These are phyloP conservation scores for Diaporthe citriasiana DNA, from an alignment of 2,329 filamentous ascomycete genomes.

Conservation along the genomic window DNA sequence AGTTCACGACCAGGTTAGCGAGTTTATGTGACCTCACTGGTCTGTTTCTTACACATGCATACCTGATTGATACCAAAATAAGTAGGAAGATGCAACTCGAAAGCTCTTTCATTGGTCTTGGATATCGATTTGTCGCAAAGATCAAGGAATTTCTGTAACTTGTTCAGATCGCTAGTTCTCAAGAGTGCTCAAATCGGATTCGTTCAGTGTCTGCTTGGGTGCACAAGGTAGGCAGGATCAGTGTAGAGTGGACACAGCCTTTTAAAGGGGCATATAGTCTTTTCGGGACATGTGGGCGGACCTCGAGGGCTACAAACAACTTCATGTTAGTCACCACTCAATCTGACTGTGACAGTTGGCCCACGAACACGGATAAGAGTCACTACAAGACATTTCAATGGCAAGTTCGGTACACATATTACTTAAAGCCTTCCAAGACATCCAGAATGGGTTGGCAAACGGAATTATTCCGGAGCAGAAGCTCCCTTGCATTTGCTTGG, in stretches of 20 bases:
- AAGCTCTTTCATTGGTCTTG: background rate
- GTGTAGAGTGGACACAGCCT: fast-evolving
- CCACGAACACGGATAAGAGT: background rate
- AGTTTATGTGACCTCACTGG: fast-evolving
- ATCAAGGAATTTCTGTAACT: fast-evolving
- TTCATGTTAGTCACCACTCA: background rate
- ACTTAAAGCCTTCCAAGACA: too few relatives aligned
- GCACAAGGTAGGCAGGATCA: background rate
- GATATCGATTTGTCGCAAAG: background rate
- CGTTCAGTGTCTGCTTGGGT: background rate
- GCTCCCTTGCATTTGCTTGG: too few relatives aligned
- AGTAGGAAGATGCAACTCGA: fast-evolving
- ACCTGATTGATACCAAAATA: background rate
- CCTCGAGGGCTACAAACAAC: background rate
- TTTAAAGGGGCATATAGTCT: background rate
- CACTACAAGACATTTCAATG: background rate
- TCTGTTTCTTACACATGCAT: background rate
- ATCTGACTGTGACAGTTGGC: background rate
- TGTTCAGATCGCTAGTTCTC: background rate
- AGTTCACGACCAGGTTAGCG: background rate
- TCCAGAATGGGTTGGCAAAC: too few relatives aligned
- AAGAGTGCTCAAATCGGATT: background rate
- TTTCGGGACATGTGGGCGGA: fast-evolving
- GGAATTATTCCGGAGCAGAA: too few relatives aligned
- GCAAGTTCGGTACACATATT: too few relatives aligned